A percentile compares a stretch with the other conserved stretches of the same genome.
Evolutionary conservation across 495 filamentous ascomycete genomes (phyloP).

Genomic region (Lentithecium fluviatile): DNA sequence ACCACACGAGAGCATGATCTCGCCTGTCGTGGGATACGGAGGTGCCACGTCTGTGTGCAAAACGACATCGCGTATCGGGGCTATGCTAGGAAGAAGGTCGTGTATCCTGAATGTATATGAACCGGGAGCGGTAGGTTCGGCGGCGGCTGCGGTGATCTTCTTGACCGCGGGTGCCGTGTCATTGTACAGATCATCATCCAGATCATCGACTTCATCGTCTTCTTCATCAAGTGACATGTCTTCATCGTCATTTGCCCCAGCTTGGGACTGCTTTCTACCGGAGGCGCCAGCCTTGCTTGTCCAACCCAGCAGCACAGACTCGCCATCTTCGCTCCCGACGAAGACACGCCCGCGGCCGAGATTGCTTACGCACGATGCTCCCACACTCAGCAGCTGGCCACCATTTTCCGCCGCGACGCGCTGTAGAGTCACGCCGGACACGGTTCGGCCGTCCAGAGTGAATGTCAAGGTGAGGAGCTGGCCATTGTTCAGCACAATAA

Average conservation of each 20-base stretch:
- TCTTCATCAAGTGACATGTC: conserved; percentile 48
- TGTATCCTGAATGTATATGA: conserved; percentile 73
- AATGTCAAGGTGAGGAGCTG: conserved; percentile 75
- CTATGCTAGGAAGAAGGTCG: conserved; percentile 73
- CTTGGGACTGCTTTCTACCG: conserved; percentile 50
- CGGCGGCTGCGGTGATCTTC: conserved; percentile 33
- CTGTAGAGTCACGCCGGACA: conserved; percentile 76
- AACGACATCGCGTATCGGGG: conserved; percentile 70
- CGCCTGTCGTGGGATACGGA: conserved; percentile 31
- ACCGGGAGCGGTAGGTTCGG: conserved; percentile 47
- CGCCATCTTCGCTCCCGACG: conserved; percentile 77
- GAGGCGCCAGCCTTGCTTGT: conserved; percentile 54
- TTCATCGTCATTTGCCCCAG: conserved; percentile 38
- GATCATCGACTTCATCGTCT: conserved; percentile 62
- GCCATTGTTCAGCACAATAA: conserved; percentile 79
- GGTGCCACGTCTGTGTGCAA: conserved; percentile 47
- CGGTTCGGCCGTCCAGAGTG: conserved; percentile 85
- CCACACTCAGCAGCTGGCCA: conserved; percentile 58
- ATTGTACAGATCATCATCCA: conserved; percentile 69
- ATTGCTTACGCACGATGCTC: conserved; percentile 66
- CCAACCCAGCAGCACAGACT: conserved; percentile 82
- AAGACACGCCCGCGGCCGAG: conserved; percentile 75
- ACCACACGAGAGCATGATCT: conserved; percentile 71
- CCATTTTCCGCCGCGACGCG: conserved; percentile 59
- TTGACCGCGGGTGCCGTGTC: conserved; percentile 47